Conservation (phyloP, 768 basidiomycete species). For the Multifurca ochricompacta region DNA sequence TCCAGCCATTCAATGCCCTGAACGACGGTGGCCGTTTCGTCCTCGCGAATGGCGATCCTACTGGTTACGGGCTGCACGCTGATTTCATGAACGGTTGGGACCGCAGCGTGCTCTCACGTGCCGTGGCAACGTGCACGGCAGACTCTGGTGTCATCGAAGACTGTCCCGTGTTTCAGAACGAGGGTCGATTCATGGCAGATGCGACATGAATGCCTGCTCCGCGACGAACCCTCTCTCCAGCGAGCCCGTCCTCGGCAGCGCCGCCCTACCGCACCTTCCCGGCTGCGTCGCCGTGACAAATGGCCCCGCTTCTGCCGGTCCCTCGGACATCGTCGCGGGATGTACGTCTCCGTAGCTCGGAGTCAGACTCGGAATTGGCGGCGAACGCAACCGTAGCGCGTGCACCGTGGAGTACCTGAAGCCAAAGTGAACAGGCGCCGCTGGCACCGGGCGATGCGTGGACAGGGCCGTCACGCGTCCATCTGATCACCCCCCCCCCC, state of each 20-base stretch:
- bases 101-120: no score
- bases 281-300: no score
- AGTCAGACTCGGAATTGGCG: background rate
- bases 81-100: no score
- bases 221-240: no score
- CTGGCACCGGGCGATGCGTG: slow-evolving; percentile 13
- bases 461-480: background rate
- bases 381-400: background rate
- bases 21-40: no score
- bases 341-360: background rate
- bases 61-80: no score
- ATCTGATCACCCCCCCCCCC: background rate
- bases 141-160: no score
- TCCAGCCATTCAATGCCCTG: slow-evolving; percentile 24
- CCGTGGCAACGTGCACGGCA: no score
- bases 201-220: no score
- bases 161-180: background rate
- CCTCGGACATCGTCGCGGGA: background rate
- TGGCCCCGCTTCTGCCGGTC: background rate
- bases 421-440: background rate
- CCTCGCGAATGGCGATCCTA: no score
- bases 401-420: background rate
- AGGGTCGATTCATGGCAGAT: background rate
- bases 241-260: background rate
- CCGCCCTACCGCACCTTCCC: background rate